Evolutionary conservation across 139 green algal genomes (phyloP), one percentile per base, ranked within the genome.

Genomic region (Ettlia oleoabundans): DNA sequence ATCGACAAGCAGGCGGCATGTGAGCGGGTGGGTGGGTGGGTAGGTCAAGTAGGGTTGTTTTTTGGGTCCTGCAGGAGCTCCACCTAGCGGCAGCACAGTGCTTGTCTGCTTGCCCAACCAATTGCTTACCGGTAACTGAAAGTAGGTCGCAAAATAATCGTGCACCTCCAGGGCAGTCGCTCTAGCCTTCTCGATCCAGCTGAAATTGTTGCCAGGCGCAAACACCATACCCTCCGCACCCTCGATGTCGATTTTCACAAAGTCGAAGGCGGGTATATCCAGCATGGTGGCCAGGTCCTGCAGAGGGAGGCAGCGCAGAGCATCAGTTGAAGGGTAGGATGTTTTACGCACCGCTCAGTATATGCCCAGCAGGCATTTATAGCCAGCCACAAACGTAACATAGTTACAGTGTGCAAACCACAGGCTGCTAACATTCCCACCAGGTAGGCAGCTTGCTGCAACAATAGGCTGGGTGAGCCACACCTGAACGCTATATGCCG

Each of bases 171-270:
- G 35, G 9, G 41, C 32, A 18, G 76, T 35, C 28, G 35, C 22
- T 2, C 26, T 26, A 1, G 72, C 62, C 35, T 64, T 21, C 18
- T 69, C n/a, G 10, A 86, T 47, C 82, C 82, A 86, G 51, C 38
- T 67, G 22, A 82, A n/a, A 38, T 86, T 62, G 22, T 24, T n/a
- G 6, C 62, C 58, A 21, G 62, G 61, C 24, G 10, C 42, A 76
- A 86, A 86, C 18, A 86, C 72, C 53, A 58, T 51, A 4, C 82
- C 73, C 72, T 86, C 82, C 6, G 58, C 73, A 53, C 68, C 47
- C 51, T 80, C 68, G 9, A 80, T 53, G 33, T 85, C 80, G 33
- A 81, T 82, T 51, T 86, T 86, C 1, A 86, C 71, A 43, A 86
- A 68, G 58, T 86, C 82, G 70, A 86, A 86, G 64, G 40, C 70